Base-by-base conservation (phyloP, 2,329 filamentous ascomycete genomes). In the Colletotrichum agaves region DNA sequence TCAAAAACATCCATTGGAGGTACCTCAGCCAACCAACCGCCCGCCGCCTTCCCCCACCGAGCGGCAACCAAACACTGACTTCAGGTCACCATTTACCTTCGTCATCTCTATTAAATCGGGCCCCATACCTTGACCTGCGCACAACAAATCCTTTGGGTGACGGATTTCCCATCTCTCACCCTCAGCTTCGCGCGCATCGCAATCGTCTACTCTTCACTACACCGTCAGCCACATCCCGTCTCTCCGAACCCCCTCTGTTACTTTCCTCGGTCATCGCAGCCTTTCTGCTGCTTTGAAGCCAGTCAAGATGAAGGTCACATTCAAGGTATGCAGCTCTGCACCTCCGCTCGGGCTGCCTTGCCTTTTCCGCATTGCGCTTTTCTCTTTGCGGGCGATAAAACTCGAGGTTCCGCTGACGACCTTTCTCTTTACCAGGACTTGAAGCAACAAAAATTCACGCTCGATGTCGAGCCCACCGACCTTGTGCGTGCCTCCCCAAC, bases 361-460 rank as follows among this genome's bases (percentile, higher is more conserved):
- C 2, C 2, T 31, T 13, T 17, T 7, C 41, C 19, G 27, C 53
- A 19, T 35, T 37, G 27, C 41, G 46, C 46, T 23, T n/a, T 19
- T 27, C 41, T 23, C n/a, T 11, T 3, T 15, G 17, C 13, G n/a
- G 15, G 43, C 56, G 12, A n/a, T 10, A 19, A 3, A 2, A 4
- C 39, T 13, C 11, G 56, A 56, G 67, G 63, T 73, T 58, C n/a
- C 46, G 57, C 66, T 69, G 44, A 69, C 33, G 7, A 13, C 43
- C 21, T 44, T 17, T 21, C 19, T 31, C 44, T 37, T 46, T 47
- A 73, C 37, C 75, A 98, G 94, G 96, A 99, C 85, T 88, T 99
- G 77, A 98, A 98, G 87, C 96, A 98, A 82, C 93, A 98, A 81
- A 98, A 98, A 86, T 99, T 99, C 83, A 90, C 91, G 77, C 92